Conservation (phyloP, 495 filamentous ascomycete species). For the Bryoglossum gracile region DNA sequence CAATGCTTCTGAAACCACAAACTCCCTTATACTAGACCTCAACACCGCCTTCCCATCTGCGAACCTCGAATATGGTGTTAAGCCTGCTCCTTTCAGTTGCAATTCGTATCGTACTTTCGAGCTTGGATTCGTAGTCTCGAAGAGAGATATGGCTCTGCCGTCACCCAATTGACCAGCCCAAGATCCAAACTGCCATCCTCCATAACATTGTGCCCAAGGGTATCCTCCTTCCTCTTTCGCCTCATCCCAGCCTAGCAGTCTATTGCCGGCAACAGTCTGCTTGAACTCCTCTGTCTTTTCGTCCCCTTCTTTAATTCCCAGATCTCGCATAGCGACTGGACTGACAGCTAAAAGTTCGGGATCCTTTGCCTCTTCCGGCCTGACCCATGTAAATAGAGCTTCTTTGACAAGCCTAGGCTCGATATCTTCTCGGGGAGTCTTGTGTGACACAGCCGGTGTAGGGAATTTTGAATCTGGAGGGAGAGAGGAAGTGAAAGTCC, state of each 20-base stretch:
- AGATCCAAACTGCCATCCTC: slow-evolving; percentile 75
- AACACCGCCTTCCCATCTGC: slow-evolving; percentile 96
- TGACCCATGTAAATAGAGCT: slow-evolving; percentile 85
- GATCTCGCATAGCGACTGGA: slow-evolving; percentile 63
- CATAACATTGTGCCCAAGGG: slow-evolving; percentile 98
- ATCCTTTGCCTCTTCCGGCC: slow-evolving; percentile 60
- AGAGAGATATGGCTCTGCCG: slow-evolving; percentile 87
- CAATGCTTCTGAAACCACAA: slow-evolving; percentile 79
- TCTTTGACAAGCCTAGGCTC: slow-evolving; percentile 77
- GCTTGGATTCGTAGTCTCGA: slow-evolving; percentile 74
- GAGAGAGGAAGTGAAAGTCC: slow-evolving; percentile 71
- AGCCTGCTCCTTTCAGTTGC: slow-evolving; percentile 88
- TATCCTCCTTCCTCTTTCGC: slow-evolving; percentile 65
- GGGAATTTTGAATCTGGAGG: slow-evolving; percentile 74
- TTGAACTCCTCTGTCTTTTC: slow-evolving; percentile 68
- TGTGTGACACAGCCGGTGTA: slow-evolving; percentile 71
- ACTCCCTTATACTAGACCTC: slow-evolving; percentile 86
- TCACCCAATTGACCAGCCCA: slow-evolving; percentile 98
- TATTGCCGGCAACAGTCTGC: slow-evolving; percentile 70
- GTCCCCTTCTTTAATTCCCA: slow-evolving; percentile 63
- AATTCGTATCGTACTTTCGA: slow-evolving; percentile 75
- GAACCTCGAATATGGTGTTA: slow-evolving; percentile 91
- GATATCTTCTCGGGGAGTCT: slow-evolving; percentile 66
- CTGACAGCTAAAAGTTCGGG: slow-evolving; percentile 78
- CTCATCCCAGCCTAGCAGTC: slow-evolving; percentile 54